phyloP scores from a whole-genome alignment of 2,329 filamentous ascomycete species.

The Aspergillus caelatus region DNA sequence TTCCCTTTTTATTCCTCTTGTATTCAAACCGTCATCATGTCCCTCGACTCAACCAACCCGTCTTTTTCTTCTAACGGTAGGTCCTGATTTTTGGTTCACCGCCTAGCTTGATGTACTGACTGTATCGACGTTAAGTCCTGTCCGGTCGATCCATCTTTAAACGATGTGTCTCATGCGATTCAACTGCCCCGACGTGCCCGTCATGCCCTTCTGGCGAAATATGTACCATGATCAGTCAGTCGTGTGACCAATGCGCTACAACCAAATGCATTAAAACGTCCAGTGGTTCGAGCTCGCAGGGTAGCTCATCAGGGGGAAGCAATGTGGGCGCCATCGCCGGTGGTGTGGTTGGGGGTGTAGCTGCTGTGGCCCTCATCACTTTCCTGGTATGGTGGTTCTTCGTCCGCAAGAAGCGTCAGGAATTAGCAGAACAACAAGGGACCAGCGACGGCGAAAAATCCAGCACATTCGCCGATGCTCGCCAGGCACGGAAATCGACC shows the following conservation, averaged over 20 bases:
- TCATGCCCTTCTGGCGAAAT: conserved; percentile 57
- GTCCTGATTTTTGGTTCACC: background rate
- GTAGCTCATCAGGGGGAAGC: conserved; percentile 48
- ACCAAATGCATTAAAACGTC: conserved; percentile 57
- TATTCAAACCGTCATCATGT: conserved; percentile 30
- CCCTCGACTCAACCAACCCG: conserved; percentile 25
- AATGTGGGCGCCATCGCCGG: conserved; percentile 87
- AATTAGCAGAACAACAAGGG: conserved; percentile 58
- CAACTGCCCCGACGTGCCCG: conserved; percentile 60
- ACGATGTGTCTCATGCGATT: conserved; percentile 60
- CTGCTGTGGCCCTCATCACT: conserved; percentile 71
- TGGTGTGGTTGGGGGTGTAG: conserved; percentile 83
- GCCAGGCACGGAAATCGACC: conserved; percentile 73
- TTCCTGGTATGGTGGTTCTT: conserved; percentile 88
- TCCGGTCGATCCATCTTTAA: conserved; percentile 33
- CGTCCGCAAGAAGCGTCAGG: conserved; percentile 72
- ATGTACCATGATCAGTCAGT: conserved; percentile 62
- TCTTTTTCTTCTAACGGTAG: conserved; percentile 26
- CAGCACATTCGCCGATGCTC: conserved; percentile 54
- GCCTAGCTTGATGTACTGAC: conserved; percentile 2
- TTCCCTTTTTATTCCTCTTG: conserved; percentile 8
- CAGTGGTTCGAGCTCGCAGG: conserved; percentile 29
- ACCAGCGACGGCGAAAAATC: conserved; percentile 52
- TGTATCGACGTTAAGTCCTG: conserved; percentile 14
- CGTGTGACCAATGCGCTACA: conserved; percentile 62